These are phyloP conservation scores for Papilionanthe hybrid DNA, from an alignment of 116 monocot genomes.

Conservation along the genomic window DNA sequence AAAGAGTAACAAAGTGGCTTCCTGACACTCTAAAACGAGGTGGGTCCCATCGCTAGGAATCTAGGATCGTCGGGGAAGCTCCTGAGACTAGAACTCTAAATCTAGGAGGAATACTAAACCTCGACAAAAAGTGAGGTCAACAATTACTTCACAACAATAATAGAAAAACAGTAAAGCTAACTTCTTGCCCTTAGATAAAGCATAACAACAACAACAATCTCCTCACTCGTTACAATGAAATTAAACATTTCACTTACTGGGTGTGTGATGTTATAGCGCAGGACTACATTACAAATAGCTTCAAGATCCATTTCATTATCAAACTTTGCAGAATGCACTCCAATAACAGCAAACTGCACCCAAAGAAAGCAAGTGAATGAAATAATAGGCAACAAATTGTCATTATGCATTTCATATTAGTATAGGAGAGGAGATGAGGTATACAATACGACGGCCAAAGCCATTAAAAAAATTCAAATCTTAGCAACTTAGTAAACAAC, in stretches of 20 bases:
- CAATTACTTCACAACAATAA: neutral
- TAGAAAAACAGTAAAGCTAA: neutral
- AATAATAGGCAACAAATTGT: neutral
- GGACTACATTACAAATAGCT: constrained; percentile 91
- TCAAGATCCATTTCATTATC: constrained; percentile 97
- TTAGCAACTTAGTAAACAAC: neutral
- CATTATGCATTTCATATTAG: neutral
- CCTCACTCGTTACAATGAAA: neutral
- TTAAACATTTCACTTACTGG: constrained; percentile 49
- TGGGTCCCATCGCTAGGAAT: too few relatives aligned
- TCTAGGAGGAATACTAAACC: too few relatives aligned
- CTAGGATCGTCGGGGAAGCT: too few relatives aligned
- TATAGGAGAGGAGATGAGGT: neutral
- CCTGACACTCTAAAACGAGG: too few relatives aligned
- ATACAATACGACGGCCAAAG: neutral
- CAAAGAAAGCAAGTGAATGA: constrained; percentile 9
- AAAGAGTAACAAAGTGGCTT: too few relatives aligned
- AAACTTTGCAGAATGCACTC: constrained; percentile 99
- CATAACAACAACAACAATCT: neutral
- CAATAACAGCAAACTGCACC: constrained; percentile 83
- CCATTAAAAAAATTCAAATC: neutral
- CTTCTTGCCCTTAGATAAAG: neutral
- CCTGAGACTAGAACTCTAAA: too few relatives aligned
- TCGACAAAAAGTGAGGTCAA: too few relatives aligned
- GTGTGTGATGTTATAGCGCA: constrained; percentile 85